Evolutionary conservation across 345 rosid genomes (phyloP), one percentile per base, ranked within the genome.

Genomic region (Pugionium cornutum): DNA sequence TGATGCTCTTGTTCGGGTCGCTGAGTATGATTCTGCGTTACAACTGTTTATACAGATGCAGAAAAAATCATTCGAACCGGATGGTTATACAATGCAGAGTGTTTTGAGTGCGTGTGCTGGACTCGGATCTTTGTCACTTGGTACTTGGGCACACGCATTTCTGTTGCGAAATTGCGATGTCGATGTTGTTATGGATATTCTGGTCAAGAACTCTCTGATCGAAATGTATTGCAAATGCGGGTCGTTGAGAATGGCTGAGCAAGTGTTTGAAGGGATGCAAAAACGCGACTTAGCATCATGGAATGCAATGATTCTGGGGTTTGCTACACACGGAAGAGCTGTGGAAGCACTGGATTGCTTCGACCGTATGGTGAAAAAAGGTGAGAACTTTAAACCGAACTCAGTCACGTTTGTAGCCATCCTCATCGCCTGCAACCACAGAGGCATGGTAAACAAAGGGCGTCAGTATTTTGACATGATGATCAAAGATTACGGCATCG

Each of bases 151-250:
- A 8, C 95, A 91, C 43, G 82, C 81, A 64, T 86, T 78, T 76
- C 2, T 85, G 56, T n/a, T 86, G 65, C 78, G 72, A 51, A 83
- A 70, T 6, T 72, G 74, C 18, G 75, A 76, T 53, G 37, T 45
- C 5, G 52, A 62, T 68, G 40, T 74, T 44, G 68, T 66, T 40
- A 52, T 45, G 28, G 85, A 81, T 78, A 81, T 85, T 79, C 67
- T 91, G 64, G 66, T 86, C 27, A 79, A 82, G 37, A 83, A 83
- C 74, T 85, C 85, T 2, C 67, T 91, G 77, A 68, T 86, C 30
- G 92, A 91, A 49, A 89, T 91, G 96, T 91, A 91, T 55, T 78
- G 89, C 77, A 91, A 85, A 77, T 85, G 95, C 18, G 95, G 96
- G 18, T 77, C 85, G 0, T 54, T 86, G 18, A 80, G 72, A 56